Base-by-base conservation (phyloP, 192 early-diverging fungal species). In the Coemansia sp. region DNA sequence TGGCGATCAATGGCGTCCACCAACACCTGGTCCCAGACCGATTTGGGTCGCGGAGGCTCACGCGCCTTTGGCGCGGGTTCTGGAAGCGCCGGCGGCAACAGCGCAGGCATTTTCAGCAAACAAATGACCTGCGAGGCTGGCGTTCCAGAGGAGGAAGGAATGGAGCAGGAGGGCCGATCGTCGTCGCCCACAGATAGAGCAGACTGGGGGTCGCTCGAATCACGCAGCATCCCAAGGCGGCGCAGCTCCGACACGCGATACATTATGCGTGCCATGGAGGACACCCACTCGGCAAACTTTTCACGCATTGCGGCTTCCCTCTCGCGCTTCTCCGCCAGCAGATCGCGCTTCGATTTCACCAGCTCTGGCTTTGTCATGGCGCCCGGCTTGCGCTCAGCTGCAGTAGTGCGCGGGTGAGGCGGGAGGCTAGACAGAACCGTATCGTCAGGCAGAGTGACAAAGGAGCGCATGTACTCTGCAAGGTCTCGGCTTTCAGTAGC, bases 181-280 rank as follows among this genome's bases (percentile, higher is more conserved):
- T 44, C 22, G 9, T 44, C 36, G 22, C 39, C 43, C 8, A 44
- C 8, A 24, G 44, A 15, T 14, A 24, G 19, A 15, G 38, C 26
- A 22, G 21, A 7, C 9, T 10, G 21, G 0, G 42, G 3, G 1
- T 37, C 40, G 11, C 33, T 21, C 7, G 70, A 32, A 34, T 72
- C 76, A 38, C 76, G 65, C 39, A 79, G 60, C 70, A 79, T 55
- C 0, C 76, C 76, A 0, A 29, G 56, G 26, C 61, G 76, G 21
- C 76, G 76, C 35, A 72, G 67, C 33, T 32, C 26, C n/a, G 76
- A 65, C 17, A 79, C 68, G 21, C 76, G 65, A 34, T 69, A 39
- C 59, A 72, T 65, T 5, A 29, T 59, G n/a, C 14, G 18, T 1
- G 76, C 76, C 29, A 40, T 63, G 0, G 32, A 42, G 19, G 58